Evolutionary conservation across 2,329 filamentous ascomycete species (phyloP).

Genomic region (Lasiodiplodia citricola): DNA sequence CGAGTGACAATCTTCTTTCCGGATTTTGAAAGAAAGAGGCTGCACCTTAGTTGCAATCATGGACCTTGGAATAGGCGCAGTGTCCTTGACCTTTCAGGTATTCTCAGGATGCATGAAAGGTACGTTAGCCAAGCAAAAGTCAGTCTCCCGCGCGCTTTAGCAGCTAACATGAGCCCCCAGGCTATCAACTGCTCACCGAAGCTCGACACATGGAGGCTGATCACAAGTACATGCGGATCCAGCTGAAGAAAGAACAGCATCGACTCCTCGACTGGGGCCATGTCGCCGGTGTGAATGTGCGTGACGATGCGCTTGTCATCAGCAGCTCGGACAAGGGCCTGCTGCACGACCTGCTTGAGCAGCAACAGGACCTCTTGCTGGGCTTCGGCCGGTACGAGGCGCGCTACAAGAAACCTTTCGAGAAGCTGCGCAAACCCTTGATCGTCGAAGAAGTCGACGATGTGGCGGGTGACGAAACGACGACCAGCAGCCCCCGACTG

Average conservation of each 20-base stretch:
- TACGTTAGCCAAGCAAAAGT: neutral
- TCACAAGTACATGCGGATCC: slow-evolving; percentile 42
- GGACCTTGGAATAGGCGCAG: slow-evolving; percentile 31
- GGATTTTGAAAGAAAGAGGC: neutral
- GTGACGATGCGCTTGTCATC: slow-evolving; percentile 39
- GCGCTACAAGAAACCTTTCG: slow-evolving; percentile 36
- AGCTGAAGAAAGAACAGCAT: slow-evolving; percentile 45
- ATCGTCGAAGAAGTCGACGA: slow-evolving; percentile 35
- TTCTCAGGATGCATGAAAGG: slow-evolving; percentile 46
- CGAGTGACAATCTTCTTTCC: neutral
- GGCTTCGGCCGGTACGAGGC: slow-evolving; percentile 41
- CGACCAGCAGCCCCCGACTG: slow-evolving; percentile 15
- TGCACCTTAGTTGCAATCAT: neutral
- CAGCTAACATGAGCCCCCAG: slow-evolving; percentile 28
- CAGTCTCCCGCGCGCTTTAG: neutral
- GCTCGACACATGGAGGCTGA: slow-evolving; percentile 40
- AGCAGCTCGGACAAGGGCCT: slow-evolving; percentile 41
- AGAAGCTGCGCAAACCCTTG: slow-evolving; percentile 36
- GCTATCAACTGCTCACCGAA: slow-evolving; percentile 46
- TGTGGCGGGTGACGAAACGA: slow-evolving; percentile 7
- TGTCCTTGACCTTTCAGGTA: slow-evolving; percentile 44
- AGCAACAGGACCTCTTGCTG: slow-evolving; percentile 39
- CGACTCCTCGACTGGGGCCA: slow-evolving; percentile 46
- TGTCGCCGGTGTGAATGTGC: slow-evolving; percentile 40
- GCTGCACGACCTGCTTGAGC: slow-evolving; percentile 43